Percentiles rank a stretch among this genome's conserved stretches.
Evolutionary conservation across 2,329 filamentous ascomycete genomes (phyloP).

Genomic region (Zymoseptoria brevis): DNA sequence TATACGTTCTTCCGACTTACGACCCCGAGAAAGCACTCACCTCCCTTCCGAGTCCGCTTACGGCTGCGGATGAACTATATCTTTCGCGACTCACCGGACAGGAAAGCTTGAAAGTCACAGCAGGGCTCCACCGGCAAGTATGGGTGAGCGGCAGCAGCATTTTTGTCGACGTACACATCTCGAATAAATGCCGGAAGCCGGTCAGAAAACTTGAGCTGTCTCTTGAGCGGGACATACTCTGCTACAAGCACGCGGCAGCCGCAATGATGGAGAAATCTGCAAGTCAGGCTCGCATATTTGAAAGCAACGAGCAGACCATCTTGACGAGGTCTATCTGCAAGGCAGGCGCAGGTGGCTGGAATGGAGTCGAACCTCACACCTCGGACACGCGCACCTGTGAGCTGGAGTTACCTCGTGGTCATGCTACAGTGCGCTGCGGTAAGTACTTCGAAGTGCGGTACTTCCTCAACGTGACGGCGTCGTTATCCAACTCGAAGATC

Average conservation of each 20-base stretch:
- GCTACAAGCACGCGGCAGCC: conserved; percentile 44
- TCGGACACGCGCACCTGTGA: conserved; percentile 43
- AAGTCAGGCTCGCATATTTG: conserved; percentile 45
- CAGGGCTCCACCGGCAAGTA: conserved; percentile 49
- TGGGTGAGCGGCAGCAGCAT: conserved; percentile 51
- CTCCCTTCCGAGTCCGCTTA: conserved; percentile 45
- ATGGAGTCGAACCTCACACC: conserved; percentile 39
- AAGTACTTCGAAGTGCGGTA: conserved; percentile 51
- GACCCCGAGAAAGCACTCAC: conserved; percentile 50
- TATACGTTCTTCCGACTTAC: conserved; percentile 46
- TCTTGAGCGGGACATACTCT: conserved; percentile 44
- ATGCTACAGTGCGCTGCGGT: conserved; percentile 45
- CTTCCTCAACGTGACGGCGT: conserved; percentile 46
- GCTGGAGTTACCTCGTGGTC: conserved; percentile 43
- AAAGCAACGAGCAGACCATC: conserved; percentile 43
- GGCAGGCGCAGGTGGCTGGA: conserved; percentile 38
- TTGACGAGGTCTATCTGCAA: conserved; percentile 39
- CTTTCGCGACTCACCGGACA: conserved; percentile 33
- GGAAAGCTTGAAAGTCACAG: conserved; percentile 43
- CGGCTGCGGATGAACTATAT: conserved; percentile 41
- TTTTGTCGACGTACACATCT: conserved; percentile 47
- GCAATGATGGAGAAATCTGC: conserved; percentile 43
- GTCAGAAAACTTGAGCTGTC: conserved; percentile 46
- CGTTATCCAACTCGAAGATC: conserved; percentile 40
- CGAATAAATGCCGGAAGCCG: conserved; percentile 42